Conservation (phyloP, 345 rosid genomes). For the Lepidium sativum region DNA sequence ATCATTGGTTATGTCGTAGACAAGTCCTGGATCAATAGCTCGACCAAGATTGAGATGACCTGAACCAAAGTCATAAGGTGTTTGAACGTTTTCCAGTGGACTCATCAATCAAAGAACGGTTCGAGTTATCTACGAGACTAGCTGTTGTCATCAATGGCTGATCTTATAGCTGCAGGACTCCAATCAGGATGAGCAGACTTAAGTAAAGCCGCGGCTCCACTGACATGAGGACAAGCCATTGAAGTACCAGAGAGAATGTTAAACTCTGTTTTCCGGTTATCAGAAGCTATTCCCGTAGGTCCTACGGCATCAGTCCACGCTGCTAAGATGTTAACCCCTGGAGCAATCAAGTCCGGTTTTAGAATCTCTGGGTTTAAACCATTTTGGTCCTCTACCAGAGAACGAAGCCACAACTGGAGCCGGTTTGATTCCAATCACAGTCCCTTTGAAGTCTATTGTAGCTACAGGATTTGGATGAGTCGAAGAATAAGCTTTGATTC, state of each 20-base stretch:
- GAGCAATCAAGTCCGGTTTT: conserved; percentile 68
- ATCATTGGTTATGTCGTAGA: conserved; percentile 51
- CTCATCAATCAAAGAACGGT: conserved; percentile 32
- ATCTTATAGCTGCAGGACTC: conserved; percentile 59
- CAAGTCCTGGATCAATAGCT: conserved; percentile 69
- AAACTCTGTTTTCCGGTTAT: conserved; percentile 52
- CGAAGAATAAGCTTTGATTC: conserved; percentile 41
- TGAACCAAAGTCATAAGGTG: conserved; percentile 53
- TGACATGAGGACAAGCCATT: conserved; percentile 77
- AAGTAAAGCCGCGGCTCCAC: conserved; percentile 71
- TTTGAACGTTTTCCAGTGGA: conserved; percentile 50
- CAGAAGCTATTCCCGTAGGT: conserved; percentile 56
- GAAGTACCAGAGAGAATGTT: conserved; percentile 74
- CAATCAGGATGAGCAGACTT: conserved; percentile 70
- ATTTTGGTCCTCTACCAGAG: conserved; percentile 60
- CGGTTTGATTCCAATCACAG: conserved; percentile 57
- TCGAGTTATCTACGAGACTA: conserved; percentile 34
- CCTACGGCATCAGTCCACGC: conserved; percentile 75
- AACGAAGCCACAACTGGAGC: conserved; percentile 78
- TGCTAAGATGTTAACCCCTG: conserved; percentile 45
- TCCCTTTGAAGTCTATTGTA: conserved; percentile 58
- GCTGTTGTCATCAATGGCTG: conserved; percentile 87
- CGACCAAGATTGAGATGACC: conserved; percentile 57
- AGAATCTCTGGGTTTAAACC: conserved; percentile 63
- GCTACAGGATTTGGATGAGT: conserved; percentile 31